Base-by-base conservation (phyloP, 2,329 filamentous ascomycete genomes). In the Albophoma yamanashiensis region DNA sequence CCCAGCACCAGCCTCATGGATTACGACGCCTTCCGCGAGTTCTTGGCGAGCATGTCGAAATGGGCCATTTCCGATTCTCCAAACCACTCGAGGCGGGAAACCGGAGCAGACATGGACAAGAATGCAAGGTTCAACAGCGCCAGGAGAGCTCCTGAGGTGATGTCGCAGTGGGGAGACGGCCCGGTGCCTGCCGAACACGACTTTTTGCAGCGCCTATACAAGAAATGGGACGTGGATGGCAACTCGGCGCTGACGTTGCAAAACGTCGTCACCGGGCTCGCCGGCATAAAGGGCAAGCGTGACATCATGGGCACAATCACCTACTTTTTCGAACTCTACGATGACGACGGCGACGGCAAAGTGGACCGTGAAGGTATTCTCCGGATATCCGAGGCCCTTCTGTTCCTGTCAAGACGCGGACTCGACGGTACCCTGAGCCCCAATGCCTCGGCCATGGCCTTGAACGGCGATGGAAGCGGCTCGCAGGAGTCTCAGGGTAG, bases 271-370 rank as follows among this genome's bases (percentile, higher is more conserved):
- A 89, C 88, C 22, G 94, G 94, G 0, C 79, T 99, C 55, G 92
- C 93, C 2, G 86, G 89, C 17, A 91, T 99, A 69, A 97, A 96
- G 73, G 93, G 94, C 11, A 92, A 89, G 59, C 87, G 88, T 55
- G 94, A 99, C 73, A 97, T 99, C 65, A 97, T 99, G 93, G 91
- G 91, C 38, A 94, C 90, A 61, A 97, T 99, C 69, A 94, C 87
- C 62, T 97, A 97, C 75, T 97, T 99, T 73, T 99, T 99, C 67
- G 91, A 97, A 68, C 83, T 99, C 0, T 97, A 97, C 72, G 94
- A 99, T 70, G 93, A 99, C 65, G 89, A 93, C 67, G 84, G 86
- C 1, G 92, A 96, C 70, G 94, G 94, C 34, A 91, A 85, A 67
- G 92, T 99, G 6, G 94, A 97, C 69, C 86, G 94, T 14, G 94